These are phyloP conservation scores for Talaromyces ruber DNA, from an alignment of 495 filamentous ascomycete genomes.

Conservation along the genomic window DNA sequence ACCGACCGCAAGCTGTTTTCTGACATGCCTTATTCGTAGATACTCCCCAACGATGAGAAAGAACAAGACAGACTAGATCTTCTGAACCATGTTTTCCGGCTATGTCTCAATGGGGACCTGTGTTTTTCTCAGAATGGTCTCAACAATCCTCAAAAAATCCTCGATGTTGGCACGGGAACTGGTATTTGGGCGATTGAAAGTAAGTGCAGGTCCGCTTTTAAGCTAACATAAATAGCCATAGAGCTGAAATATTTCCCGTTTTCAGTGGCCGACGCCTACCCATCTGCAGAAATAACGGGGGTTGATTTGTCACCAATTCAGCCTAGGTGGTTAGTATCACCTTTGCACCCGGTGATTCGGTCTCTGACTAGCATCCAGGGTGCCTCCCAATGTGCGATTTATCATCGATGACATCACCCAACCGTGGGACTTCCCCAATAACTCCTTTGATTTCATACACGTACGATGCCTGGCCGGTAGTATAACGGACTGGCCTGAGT, in stretches of 20 bases:
- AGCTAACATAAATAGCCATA: background rate
- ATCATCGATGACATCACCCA: constrained; percentile 57
- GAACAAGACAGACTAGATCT: constrained; percentile 18
- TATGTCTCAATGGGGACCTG: background rate
- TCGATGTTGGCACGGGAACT: constrained; percentile 60
- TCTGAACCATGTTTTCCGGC: constrained; percentile 11
- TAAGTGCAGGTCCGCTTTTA: constrained; percentile 4
- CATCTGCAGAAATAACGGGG: constrained; percentile 41
- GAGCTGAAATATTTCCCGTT: background rate
- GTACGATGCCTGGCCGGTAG: constrained; percentile 24
- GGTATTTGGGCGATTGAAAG: constrained; percentile 59
- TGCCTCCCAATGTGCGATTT: constrained; percentile 50
- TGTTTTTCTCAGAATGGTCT: constrained; percentile 10
- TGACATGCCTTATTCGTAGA: background rate
- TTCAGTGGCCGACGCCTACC: constrained; percentile 21
- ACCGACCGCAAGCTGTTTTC: background rate
- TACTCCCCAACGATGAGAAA: constrained; percentile 19
- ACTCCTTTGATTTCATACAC: constrained; percentile 21
- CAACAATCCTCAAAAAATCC: constrained; percentile 38
- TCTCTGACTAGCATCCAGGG: background rate
- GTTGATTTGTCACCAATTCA: constrained; percentile 56
- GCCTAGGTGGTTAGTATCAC: constrained; percentile 32
- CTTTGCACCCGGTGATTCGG: background rate
- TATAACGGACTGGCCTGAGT: constrained; percentile 17
- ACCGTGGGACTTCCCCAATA: constrained; percentile 33